Conservation (phyloP, 495 filamentous ascomycete species). For the Terfezia boudieri region DNA sequence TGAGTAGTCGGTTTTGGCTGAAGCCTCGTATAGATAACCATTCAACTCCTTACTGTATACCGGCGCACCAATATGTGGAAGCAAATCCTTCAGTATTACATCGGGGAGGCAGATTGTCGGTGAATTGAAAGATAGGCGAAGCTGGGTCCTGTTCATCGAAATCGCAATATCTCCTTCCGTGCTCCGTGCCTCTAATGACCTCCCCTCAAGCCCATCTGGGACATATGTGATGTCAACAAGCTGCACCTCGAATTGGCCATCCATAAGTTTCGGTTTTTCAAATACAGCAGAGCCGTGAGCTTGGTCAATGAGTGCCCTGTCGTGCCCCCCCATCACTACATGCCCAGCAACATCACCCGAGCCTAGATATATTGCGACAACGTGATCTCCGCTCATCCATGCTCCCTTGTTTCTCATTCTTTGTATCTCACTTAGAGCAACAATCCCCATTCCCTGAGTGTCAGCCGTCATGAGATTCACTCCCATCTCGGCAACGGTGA, state of each 20-base stretch:
- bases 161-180: slow-evolving; percentile 1
- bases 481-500: background rate
- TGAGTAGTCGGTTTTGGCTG: slow-evolving; percentile 9
- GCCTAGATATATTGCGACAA: slow-evolving; percentile 13
- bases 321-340: slow-evolving; percentile 17
- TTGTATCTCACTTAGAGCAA: slow-evolving; percentile 11
- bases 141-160: background rate
- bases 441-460: slow-evolving; percentile 11
- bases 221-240: slow-evolving; percentile 8
- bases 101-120: slow-evolving; percentile 9
- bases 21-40: slow-evolving; percentile 12
- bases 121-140: slow-evolving; percentile 12
- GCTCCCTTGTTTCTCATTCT: background rate
- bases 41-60: slow-evolving; percentile 6
- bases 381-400: slow-evolving; percentile 6
- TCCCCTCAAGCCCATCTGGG: background rate
- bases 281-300: slow-evolving; percentile 9
- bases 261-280: slow-evolving; percentile 2
- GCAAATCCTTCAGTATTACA: slow-evolving; percentile 4
- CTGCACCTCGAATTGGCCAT: slow-evolving; percentile 3
- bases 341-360: slow-evolving; percentile 6
- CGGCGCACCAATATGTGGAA: slow-evolving; percentile 13
- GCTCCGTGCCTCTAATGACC: background rate
- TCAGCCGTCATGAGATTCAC: slow-evolving; percentile 10
- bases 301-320: slow-evolving; percentile 13